Conservation (phyloP, 345 rosid genomes). For the Arabidopsis suecica region DNA sequence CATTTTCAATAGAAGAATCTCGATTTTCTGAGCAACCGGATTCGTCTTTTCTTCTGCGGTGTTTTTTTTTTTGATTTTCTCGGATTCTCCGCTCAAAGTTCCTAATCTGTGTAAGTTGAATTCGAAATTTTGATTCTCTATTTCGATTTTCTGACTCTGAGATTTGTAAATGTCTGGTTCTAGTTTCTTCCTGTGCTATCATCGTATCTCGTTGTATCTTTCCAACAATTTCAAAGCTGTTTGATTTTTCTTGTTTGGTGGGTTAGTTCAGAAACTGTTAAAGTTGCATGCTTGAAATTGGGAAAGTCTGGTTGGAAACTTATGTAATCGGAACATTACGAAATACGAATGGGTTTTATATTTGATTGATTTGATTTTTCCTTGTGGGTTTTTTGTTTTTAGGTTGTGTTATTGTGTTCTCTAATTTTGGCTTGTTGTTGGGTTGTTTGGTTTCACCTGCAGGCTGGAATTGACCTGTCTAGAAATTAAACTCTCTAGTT, state of each 20-base stretch:
- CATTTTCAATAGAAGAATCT: slow-evolving; percentile 2
- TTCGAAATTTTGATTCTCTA: neutral
- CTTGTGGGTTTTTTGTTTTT: slow-evolving; percentile 2
- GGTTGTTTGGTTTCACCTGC: slow-evolving; percentile 36
- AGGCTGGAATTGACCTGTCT: slow-evolving; percentile 31
- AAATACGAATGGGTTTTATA: neutral
- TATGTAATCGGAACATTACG: slow-evolving; percentile 28
- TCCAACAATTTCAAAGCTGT: neutral
- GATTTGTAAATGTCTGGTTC: slow-evolving; percentile 26
- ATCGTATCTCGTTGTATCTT: slow-evolving; percentile 15
- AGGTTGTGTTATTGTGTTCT: slow-evolving; percentile 2
- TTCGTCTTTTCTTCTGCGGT: slow-evolving; percentile 35
- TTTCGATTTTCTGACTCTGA: slow-evolving; percentile 18
- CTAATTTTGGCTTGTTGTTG: slow-evolving; percentile 41
- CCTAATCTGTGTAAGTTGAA: slow-evolving; percentile 44
- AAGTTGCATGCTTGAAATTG: slow-evolving; percentile 30
- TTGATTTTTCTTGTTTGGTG: slow-evolving; percentile 9
- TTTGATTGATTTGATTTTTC: neutral
- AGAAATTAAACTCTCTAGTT: neutral
- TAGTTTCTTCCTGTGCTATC: slow-evolving; percentile 17
- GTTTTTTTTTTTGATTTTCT: slow-evolving; percentile 31
- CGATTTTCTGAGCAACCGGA: slow-evolving; percentile 34
- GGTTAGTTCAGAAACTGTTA: slow-evolving; percentile 26
- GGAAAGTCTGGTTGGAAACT: slow-evolving; percentile 21
- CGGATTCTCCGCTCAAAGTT: slow-evolving; percentile 33